Evolutionary conservation across 768 basidiomycete genomes (phyloP), one percentile per base, ranked within the genome.

Genomic region (Amanita rubescens): DNA sequence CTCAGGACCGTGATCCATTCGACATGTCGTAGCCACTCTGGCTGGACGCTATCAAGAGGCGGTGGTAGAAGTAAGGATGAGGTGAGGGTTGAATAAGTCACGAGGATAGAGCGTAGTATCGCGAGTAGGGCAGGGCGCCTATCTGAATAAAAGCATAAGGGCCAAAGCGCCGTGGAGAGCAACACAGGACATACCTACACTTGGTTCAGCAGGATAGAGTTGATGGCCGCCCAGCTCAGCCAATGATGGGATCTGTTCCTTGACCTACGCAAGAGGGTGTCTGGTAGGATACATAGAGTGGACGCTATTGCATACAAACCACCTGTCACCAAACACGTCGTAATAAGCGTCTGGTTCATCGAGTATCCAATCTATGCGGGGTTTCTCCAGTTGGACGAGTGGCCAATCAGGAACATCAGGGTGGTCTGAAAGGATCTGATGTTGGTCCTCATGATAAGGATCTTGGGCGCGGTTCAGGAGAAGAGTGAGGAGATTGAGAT

Each of bases 311-410:
- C 88, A 68, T 72, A 93, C 90, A 80, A 86, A 86, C 88, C 90
- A 95, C 61, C 77, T 77, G 65, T 94, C 89, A n/a, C 90, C 91
- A 68, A 87, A 95, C 14, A 85, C 85, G 49, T 79, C 78, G 65
- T 91, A 95, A 57, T 81, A 74, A 8, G 77, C 71, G 22, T 78
- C 75, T 1, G 86, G 85, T 56, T 90, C 90, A 59, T 93, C 88
- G 1, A 90, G 74, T 49, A 95, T 87, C 91, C 92, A 94, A 62
- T 94, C 92, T 12, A 88, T 83, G 42, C 90, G 79, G 34, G 93
- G 93, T 67, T 87, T 91, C 64, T 93, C 87, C 9, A 95, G 76
- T 58, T 84, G 82, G 2, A 67, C 67, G 38, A 94, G 71, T 17
- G 85, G 77, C 88, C 87, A 91, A 17, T 88, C 80, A 6, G 90